Percentiles rank a stretch among this genome's conserved stretches.
Evolutionary conservation across 768 basidiomycete species (phyloP).

Genomic region (Coprinopsis sp.): DNA sequence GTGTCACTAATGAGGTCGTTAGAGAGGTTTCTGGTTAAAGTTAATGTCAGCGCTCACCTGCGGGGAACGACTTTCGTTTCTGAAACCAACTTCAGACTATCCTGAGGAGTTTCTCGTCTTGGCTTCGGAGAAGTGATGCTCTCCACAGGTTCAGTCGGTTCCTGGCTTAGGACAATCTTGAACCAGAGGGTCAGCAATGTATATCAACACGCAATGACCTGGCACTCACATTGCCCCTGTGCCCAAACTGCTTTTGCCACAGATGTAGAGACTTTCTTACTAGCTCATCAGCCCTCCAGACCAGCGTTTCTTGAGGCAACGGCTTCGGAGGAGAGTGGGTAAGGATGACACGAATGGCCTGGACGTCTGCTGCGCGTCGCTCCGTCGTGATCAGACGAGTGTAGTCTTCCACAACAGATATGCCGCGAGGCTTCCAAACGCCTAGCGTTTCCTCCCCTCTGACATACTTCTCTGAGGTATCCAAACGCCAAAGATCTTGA

Average conservation of each 20-base stretch:
- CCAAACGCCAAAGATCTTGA: constrained; percentile 89
- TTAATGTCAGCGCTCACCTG: constrained; percentile 43
- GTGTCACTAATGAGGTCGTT: constrained; percentile 54
- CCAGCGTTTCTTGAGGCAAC: constrained; percentile 45
- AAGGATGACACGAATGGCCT: constrained; percentile 78
- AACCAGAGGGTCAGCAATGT: constrained; percentile 15
- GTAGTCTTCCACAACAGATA: constrained; percentile 87
- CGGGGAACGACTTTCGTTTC: constrained; percentile 69
- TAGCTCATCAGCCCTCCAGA: constrained; percentile 65
- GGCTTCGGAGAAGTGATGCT: constrained; percentile 28
- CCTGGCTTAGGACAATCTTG: constrained; percentile 77
- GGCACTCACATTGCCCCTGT: constrained; percentile 61
- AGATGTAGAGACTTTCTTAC: constrained; percentile 63
- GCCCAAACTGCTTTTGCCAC: constrained; percentile 84
- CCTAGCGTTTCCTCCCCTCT: constrained; percentile 83
- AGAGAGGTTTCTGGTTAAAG: constrained; percentile 1
- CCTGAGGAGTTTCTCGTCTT: constrained; percentile 35
- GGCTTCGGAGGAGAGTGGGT: constrained; percentile 48
- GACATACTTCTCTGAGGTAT: constrained; percentile 94
- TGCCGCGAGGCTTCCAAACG: constrained; percentile 82
- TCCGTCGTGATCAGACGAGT: constrained; percentile 67
- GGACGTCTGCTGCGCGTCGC: constrained; percentile 80
- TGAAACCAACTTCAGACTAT: constrained; percentile 64
- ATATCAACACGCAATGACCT: background rate
- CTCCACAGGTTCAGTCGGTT: constrained; percentile 56